Evolutionary conservation across 106 monocot genomes (phyloP), one percentile per base, ranked within the genome.

Genomic region (Allium fistulosum): DNA sequence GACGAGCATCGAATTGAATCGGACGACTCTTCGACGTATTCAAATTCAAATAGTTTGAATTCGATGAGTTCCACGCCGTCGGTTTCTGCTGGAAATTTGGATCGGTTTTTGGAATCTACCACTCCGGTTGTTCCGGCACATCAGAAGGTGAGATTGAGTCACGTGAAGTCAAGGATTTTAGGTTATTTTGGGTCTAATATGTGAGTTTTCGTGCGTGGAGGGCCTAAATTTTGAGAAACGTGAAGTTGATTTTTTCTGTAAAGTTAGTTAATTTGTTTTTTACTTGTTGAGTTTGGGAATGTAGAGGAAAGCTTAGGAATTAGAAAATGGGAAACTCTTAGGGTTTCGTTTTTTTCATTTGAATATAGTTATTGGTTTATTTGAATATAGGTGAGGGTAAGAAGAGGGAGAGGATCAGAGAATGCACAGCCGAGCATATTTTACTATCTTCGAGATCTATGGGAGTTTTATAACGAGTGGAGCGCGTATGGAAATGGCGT

Each of bases 401-500:
- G 81, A 71, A 72, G 70, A 27, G 61, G 86, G 76, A 82, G 76
- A 68, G 79, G 73, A 12, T 47, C 16, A 11, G 79, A 81, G 48
- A 72, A 16, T 11, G 65, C 16, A 17, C 80, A 92, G 3, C 69
- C 56, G 61, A 63, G 51, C 14, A 65, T 75, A 10, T 94, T 80
- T 59, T 94, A 76, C 61, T 69, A 60, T 74, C 84, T 94, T 6
- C 77, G 58, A 15, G 94, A 94, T 77, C 76, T 94, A n/a, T 94
- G 90, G 94, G 88, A 88, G 53, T 76, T 75, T 0, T 84, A 84
- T 16, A 76, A 60, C 26, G 88, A 88, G 65, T 88, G 84, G 88
- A 88, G 88, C 67, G 83, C 76, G 26, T 79, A 79, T 74, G 83
- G 83, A 46, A 72, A 72, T 12, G 83, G 83, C 28, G 83, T 83